These are phyloP conservation scores for Claviceps arundinis DNA, from an alignment of 2,329 filamentous ascomycete genomes.

Conservation along the genomic window DNA sequence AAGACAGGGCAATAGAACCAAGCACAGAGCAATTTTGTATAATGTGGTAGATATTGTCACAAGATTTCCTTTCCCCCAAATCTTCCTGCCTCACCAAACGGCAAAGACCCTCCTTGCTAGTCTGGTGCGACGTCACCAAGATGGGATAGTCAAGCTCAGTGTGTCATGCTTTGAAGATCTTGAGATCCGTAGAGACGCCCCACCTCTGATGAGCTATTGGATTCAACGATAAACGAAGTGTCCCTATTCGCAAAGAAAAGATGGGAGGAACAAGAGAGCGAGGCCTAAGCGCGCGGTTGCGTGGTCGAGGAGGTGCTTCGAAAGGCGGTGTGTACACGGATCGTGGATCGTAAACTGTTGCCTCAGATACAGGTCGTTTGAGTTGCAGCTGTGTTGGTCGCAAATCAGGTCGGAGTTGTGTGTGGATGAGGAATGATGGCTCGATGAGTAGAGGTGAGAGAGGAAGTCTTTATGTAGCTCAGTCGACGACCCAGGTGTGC, in stretches of 20 bases:
- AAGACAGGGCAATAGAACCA: slow-evolving; percentile 2
- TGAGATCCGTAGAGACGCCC: neutral
- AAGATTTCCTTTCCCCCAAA: neutral
- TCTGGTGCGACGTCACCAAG: slow-evolving; percentile 1
- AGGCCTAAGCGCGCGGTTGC: neutral
- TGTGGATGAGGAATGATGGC: neutral
- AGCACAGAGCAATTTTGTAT: slow-evolving; percentile 2
- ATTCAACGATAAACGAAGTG: neutral
- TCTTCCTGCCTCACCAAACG: neutral
- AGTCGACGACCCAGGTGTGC: no score
- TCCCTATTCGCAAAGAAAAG: neutral
- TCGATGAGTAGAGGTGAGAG: neutral
- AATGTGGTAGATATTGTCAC: slow-evolving; percentile 4
- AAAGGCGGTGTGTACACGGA: neutral
- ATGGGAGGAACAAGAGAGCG: neutral
- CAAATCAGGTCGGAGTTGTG: neutral
- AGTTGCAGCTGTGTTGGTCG: neutral
- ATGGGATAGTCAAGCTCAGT: slow-evolving; percentile 1
- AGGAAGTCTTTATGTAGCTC: neutral
- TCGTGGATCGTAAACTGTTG: neutral
- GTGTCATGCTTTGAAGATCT: slow-evolving; percentile 2
- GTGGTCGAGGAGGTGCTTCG: neutral
- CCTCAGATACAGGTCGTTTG: neutral
- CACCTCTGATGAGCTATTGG: neutral
- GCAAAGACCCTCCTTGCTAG: slow-evolving; percentile 2